Base-by-base conservation (phyloP, 116 monocot genomes). In the Iris pallida region DNA sequence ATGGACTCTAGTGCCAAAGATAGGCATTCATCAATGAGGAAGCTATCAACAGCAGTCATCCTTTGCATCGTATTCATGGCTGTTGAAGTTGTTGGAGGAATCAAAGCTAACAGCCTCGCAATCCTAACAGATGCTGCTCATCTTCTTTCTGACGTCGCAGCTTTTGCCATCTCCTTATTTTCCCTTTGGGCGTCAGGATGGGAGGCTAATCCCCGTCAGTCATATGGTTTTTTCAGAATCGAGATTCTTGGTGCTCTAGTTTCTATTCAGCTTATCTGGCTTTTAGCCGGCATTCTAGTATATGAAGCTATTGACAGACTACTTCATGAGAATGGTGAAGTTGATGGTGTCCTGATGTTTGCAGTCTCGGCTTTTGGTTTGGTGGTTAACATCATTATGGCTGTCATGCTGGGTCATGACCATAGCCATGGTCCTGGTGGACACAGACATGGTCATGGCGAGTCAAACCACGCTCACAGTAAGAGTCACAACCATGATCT, bases 91-190 rank as follows among this genome's bases (percentile, higher is more conserved):
- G 72, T 79, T 30, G 88, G 88, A 6, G 88, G 88, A 7, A 77
- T 88, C 56, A 77, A 79, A 69, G 79, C 88, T 10, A 88, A 88
- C 75, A 88, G 88, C 52, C 77, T 85, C 9, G 88, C 88, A 5
- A 85, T 88, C 76, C 51, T 88, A 55, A 88, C 88, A 7, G 88
- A 88, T 76, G 88, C 88, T 17, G 85, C 88, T 7, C 88, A 88
- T 69, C 88, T 88, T 48, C 85, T 88, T 7, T 84, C 88, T 0
- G 88, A 88, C 54, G 88, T 88, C 6, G 88, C 88, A 13, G 81
- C 88, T 42, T 83, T 83, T 59, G 88, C 88, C 19, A 88, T 88
- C 5, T 88, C 88, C 13, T 68, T 88, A 8, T 88, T 88, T 63
- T 88, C 88, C 16, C 73, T 88, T 57, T 88, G 88, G 88, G 88